Evolutionary conservation across 805 yeast genomes (phyloP).

Genomic region (Spathaspora boniae): DNA sequence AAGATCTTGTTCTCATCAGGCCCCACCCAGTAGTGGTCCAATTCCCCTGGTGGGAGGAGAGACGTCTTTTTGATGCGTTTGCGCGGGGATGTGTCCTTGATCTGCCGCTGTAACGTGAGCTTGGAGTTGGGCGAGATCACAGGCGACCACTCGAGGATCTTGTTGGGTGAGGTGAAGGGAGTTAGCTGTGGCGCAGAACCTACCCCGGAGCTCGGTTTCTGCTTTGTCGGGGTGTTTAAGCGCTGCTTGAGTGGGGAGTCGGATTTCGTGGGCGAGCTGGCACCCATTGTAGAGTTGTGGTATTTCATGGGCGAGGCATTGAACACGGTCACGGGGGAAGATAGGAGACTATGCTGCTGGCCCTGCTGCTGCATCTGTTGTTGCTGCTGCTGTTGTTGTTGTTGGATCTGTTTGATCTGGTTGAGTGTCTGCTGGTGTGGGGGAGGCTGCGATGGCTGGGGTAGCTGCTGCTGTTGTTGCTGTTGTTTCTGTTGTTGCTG

Average conservation of each 20-base stretch:
- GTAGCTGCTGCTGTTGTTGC: too few species aligned
- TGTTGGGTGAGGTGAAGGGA: conserved; percentile 12
- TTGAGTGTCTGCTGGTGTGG: conserved; percentile 5
- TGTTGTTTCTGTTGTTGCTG: too few species aligned
- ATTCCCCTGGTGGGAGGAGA: conserved; percentile 82
- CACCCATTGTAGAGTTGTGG: conserved; percentile 25
- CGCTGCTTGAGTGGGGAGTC: conserved; percentile 35
- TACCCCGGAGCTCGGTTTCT: conserved; percentile 3
- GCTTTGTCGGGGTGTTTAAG: conserved; percentile 22
- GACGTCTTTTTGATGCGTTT: conserved; percentile 55
- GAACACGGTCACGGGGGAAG: conserved; percentile 15
- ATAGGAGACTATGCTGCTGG: conserved; percentile 3
- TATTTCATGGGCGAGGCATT: conserved; percentile 27
- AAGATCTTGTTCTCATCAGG: conserved; percentile 70
- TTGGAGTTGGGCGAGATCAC: conserved; percentile 37
- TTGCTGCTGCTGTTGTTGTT: conserved; percentile 8
- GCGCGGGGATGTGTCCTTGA: conserved; percentile 45
- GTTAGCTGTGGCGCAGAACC: conserved; percentile 1
- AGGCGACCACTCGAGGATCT: conserved; percentile 38
- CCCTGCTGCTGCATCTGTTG: conserved; percentile 2
- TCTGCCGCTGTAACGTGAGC: conserved; percentile 33
- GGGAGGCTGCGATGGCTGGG: conserved; percentile 3
- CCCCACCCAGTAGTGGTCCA: conserved; percentile 79
- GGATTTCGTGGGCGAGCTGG: too few species aligned
- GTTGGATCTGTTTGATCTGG: conserved; percentile 4